These are phyloP conservation scores for Thinopyrum elongatum DNA, from an alignment of 176 grass and related monocot genomes.

Conservation along the genomic window DNA sequence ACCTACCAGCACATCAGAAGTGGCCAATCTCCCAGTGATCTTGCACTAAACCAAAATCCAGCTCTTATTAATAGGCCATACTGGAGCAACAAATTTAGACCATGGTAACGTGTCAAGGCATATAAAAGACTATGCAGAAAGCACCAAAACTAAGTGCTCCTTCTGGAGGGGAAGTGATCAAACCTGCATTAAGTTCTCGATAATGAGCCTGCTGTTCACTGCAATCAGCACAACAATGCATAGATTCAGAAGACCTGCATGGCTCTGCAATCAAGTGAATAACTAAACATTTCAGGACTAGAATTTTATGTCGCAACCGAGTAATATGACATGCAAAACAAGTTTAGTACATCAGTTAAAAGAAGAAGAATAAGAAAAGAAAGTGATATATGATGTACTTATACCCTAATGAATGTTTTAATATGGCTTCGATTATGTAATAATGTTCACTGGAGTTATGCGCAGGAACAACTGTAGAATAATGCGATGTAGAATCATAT, in stretches of 20 bases:
- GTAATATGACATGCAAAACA: constrained; percentile 5
- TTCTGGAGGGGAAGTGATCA: not conserved
- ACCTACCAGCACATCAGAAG: constrained; percentile 97
- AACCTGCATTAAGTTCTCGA: constrained; percentile 99
- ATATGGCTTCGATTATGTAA: not conserved
- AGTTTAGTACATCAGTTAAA: not conserved
- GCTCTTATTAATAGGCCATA: constrained; percentile 96
- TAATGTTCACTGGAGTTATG: not conserved
- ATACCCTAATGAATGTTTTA: not conserved
- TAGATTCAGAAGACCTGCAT: constrained; percentile 97
- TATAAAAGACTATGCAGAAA: constrained; percentile 12
- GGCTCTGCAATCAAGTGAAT: constrained; percentile 64
- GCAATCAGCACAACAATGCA: constrained; percentile 96
- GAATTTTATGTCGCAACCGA: not conserved
- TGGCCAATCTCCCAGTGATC: constrained; percentile 82
- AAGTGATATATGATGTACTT: not conserved
- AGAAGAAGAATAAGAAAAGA: not conserved
- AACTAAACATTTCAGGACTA: constrained; percentile 6
- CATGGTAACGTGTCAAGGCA: constrained; percentile 3
- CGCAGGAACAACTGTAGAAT: not conserved
- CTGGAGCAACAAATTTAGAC: constrained; percentile 48
- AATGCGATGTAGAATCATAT: not conserved
- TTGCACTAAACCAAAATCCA: constrained; percentile 97
- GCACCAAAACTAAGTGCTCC: constrained; percentile 9
- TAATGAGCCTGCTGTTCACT: constrained; percentile 94